These are phyloP conservation scores for Elongisporangium prolatum DNA, from an alignment of 352 stramenopile species.

Conservation along the genomic window DNA sequence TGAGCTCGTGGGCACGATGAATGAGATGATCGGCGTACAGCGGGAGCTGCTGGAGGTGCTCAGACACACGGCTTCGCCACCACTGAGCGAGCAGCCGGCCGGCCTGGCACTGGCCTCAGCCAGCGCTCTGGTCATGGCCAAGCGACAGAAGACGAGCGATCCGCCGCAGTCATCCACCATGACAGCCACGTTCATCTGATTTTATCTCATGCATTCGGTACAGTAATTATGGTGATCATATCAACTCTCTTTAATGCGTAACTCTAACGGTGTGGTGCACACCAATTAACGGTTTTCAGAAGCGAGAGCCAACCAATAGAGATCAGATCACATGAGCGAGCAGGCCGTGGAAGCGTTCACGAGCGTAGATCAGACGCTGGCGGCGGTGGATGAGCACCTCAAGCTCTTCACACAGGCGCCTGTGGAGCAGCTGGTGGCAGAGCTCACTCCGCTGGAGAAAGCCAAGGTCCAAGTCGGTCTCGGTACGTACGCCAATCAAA, in stretches of 20 bases:
- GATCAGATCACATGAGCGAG: slow-evolving; percentile 35
- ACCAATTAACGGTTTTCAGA: background rate
- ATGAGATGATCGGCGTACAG: slow-evolving; percentile 72
- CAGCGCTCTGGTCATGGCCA: slow-evolving; percentile 32
- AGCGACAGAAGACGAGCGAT: slow-evolving; percentile 26
- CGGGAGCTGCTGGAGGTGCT: slow-evolving; percentile 61
- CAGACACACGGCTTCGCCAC: slow-evolving; percentile 25
- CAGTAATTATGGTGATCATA: background rate
- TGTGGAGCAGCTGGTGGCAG: slow-evolving; percentile 51
- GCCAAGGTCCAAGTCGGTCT: slow-evolving; percentile 83
- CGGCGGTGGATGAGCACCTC: slow-evolving; percentile 69
- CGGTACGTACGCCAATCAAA: slow-evolving; percentile 28
- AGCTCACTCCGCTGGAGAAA: slow-evolving; percentile 63
- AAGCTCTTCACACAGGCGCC: slow-evolving; percentile 46
- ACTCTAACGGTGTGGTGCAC: background rate
- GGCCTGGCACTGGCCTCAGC: slow-evolving; percentile 26
- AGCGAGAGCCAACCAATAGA: slow-evolving; percentile 3
- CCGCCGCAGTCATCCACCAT: background rate
- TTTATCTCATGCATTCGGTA: background rate
- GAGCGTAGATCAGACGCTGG: slow-evolving; percentile 76
- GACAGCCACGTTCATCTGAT: background rate
- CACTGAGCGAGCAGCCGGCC: slow-evolving; percentile 19
- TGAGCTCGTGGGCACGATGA: slow-evolving; percentile 71
- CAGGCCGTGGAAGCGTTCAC: slow-evolving; percentile 56
- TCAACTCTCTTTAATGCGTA: background rate